Conservation (phyloP, 2,329 filamentous ascomycete species). For the Phyllosticta capitalensis region DNA sequence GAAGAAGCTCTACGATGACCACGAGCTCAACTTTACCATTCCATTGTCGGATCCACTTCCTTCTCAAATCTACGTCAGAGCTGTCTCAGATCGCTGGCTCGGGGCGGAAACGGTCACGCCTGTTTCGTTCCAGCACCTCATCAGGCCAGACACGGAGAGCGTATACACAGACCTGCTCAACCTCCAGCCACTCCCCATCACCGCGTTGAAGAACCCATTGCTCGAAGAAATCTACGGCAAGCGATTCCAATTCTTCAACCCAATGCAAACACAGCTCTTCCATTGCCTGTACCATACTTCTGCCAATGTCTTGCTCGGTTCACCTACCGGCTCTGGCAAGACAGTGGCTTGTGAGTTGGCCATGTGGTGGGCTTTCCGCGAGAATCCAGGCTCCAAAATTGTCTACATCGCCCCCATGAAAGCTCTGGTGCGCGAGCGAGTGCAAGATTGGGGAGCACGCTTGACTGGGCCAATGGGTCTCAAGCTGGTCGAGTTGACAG, state of each 20-base stretch:
- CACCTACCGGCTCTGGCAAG: constrained; percentile 94
- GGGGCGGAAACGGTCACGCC: constrained; percentile 93
- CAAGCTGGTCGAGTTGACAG: constrained; percentile 89
- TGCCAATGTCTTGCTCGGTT: constrained; percentile 87
- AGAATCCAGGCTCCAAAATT: constrained; percentile 89
- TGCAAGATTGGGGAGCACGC: constrained; percentile 85
- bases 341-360: constrained; percentile 92
- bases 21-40: constrained; percentile 96
- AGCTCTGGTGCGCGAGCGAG: constrained; percentile 88
- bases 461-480: constrained; percentile 75
- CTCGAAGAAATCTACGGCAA: constrained; percentile 82
- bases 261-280: constrained; percentile 98
- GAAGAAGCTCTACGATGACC: constrained; percentile 87
- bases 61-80: constrained; percentile 90
- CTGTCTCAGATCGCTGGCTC: constrained; percentile 91
- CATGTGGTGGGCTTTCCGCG: constrained; percentile 99
- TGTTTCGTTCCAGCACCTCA: constrained; percentile 95
- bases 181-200: constrained; percentile 78
- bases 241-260: constrained; percentile 94
- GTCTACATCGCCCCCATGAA: constrained; percentile 99
- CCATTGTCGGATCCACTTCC: constrained; percentile 87
- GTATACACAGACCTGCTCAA: constrained; percentile 92
- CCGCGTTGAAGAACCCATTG: constrained; percentile 75
- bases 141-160: constrained; percentile 93
- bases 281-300: constrained; percentile 90